Percentiles rank a stretch among this genome's conserved stretches.
phyloP scores from a whole-genome alignment of 352 stramenopile genomes.

The Phytophthora pseudosyringae region DNA sequence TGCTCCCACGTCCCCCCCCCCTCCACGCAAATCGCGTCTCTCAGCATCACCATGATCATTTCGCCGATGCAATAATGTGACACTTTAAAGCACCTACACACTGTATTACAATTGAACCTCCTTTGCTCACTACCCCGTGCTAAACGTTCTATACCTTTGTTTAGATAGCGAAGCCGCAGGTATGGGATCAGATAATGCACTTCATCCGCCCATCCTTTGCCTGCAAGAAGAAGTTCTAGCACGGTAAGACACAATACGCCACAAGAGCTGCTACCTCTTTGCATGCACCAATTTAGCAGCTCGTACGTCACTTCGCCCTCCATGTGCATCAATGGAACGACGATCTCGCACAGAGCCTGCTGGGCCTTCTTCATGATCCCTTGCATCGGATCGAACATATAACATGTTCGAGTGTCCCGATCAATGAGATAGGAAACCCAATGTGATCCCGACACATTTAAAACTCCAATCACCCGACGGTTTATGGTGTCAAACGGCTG shows the following conservation, averaged over 20 bases:
- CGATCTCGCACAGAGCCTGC: not conserved
- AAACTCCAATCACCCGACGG: not conserved
- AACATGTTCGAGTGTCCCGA: not conserved
- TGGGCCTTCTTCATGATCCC: not conserved
- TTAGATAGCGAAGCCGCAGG: too few species aligned
- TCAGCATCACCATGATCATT: too few species aligned
- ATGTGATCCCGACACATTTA: not conserved
- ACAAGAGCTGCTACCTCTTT: not conserved
- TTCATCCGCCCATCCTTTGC: not conserved
- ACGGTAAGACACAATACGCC: not conserved
- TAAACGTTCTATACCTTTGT: too few species aligned
- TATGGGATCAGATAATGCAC: not conserved
- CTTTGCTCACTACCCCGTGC: too few species aligned
- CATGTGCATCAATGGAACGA: not conserved
- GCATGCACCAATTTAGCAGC: not conserved
- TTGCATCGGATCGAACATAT: slow-evolving; percentile 1
- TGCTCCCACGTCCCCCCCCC: too few species aligned
- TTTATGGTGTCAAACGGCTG: not conserved
- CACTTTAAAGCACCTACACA: too few species aligned
- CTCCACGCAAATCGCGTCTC: too few species aligned
- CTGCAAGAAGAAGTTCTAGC: not conserved
- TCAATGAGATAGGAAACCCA: not conserved
- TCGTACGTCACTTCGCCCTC: not conserved
- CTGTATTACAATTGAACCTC: too few species aligned
- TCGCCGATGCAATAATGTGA: too few species aligned